A percentile compares a stretch with the other conserved stretches of the same genome.
Conservation (phyloP, 805 yeast species). For the Yamadazyma paraphyllophila region DNA sequence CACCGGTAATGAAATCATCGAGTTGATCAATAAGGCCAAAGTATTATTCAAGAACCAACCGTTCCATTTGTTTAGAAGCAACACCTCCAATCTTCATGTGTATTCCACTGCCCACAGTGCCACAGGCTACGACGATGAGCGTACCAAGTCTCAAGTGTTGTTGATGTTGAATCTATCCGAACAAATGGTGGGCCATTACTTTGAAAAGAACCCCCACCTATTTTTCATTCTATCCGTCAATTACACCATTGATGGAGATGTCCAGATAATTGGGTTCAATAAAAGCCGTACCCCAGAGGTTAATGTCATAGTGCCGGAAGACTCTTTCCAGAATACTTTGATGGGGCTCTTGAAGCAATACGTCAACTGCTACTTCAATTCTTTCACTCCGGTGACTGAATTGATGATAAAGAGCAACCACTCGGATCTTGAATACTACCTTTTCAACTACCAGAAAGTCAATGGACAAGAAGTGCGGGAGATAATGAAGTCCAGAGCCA, state of each 20-base stretch:
- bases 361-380: conserved; percentile 21
- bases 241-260: conserved; percentile 19
- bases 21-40: conserved; percentile 63
- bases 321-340: conserved; percentile 21
- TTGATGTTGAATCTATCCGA: conserved; percentile 61
- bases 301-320: conserved; percentile 21
- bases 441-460: conserved; percentile 9
- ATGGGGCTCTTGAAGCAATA: conserved; percentile 21
- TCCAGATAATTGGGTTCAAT: conserved; percentile 17
- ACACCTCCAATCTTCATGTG: conserved; percentile 28
- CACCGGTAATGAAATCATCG: conserved; percentile 44
- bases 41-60: conserved; percentile 77
- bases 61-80: conserved; percentile 73
- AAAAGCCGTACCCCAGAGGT: conserved; percentile 13
- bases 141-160: conserved; percentile 59
- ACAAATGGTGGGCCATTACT: conserved; percentile 21
- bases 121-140: conserved; percentile 50
- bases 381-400: conserved; percentile 21
- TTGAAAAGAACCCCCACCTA: conserved; percentile 10
- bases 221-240: conserved; percentile 13
- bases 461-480: conserved; percentile 14
- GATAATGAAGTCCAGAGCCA: conserved; percentile 13
- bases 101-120: conserved; percentile 73
- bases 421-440: conserved; percentile 11
- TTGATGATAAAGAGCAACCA: conserved; percentile 20